These are phyloP conservation scores for Phylloporus scabripes DNA, from an alignment of 768 basidiomycete genomes.

Conservation along the genomic window DNA sequence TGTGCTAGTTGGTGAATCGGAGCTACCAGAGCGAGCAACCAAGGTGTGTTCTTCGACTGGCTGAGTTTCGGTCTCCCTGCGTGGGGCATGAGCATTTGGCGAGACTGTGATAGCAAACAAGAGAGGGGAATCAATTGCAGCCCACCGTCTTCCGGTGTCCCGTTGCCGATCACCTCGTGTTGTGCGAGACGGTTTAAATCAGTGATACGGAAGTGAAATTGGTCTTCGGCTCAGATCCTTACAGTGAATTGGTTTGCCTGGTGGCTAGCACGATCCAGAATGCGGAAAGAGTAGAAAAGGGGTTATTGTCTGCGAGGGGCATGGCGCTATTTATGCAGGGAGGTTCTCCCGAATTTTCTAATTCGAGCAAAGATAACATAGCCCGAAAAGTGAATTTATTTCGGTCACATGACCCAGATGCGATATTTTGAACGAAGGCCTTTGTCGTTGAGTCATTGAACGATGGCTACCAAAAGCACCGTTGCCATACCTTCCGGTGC, in stretches of 20 bases:
- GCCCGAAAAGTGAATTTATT: not conserved
- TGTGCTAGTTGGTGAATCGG: not conserved
- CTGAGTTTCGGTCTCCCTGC: not conserved
- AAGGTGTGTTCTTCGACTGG: not conserved
- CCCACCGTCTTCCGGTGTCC: not conserved
- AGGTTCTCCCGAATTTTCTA: too few species aligned
- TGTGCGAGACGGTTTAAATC: not conserved
- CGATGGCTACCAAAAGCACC: not conserved
- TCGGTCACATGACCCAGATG: not conserved
- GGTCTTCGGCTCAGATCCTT: too few species aligned
- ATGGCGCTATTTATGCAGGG: too few species aligned
- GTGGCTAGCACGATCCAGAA: not conserved
- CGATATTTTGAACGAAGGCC: not conserved
- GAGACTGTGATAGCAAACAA: not conserved
- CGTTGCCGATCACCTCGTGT: not conserved
- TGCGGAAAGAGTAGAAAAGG: too few species aligned
- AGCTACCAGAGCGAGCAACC: not conserved
- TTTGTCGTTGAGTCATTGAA: not conserved
- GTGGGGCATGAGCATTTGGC: not conserved
- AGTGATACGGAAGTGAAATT: too few species aligned
- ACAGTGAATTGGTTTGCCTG: not conserved
- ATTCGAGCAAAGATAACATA: too few species aligned
- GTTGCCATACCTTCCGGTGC: not conserved
- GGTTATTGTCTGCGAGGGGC: not conserved
- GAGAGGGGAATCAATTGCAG: not conserved